These are phyloP conservation scores for Pseudotsuga menziesii DNA, from an alignment of 75 land plant species.

Conservation along the genomic window DNA sequence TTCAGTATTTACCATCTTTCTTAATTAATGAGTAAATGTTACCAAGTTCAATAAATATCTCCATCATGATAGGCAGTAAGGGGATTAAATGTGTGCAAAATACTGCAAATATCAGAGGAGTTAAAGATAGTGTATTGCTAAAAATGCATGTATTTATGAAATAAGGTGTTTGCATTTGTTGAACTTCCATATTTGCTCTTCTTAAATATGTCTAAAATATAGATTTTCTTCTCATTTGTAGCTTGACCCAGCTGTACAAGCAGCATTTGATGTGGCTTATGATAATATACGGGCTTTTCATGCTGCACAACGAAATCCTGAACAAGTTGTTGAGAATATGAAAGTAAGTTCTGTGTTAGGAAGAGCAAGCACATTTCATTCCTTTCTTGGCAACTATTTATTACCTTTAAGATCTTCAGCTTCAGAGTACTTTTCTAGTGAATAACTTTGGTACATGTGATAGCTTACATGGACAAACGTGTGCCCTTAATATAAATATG, in stretches of 20 bases:
- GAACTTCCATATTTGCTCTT: not conserved
- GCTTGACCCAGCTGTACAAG: conserved; percentile 79
- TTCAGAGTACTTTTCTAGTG: not conserved
- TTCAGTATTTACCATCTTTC: not conserved
- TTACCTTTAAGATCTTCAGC: not conserved
- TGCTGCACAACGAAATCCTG: conserved; percentile 73
- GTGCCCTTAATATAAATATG: conserved; percentile 4
- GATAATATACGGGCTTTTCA: conserved; percentile 90
- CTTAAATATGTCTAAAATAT: not conserved
- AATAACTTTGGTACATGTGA: not conserved
- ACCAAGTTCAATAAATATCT: not conserved
- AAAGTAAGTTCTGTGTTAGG: conserved; percentile 43
- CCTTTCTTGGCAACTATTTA: not conserved
- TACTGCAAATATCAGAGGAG: not conserved
- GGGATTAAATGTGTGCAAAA: not conserved
- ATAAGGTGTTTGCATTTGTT: too few species aligned
- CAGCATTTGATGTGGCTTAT: conserved; percentile 97
- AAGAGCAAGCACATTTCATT: not conserved
- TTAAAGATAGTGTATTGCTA: not conserved
- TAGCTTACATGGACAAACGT: conserved; percentile 3
- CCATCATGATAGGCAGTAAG: not conserved
- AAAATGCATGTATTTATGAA: not conserved
- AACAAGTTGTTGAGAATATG: conserved; percentile 91
- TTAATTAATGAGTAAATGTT: not conserved
- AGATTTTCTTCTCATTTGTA: conserved; percentile 16